Conservation (phyloP, 2,329 filamentous ascomycete species). For the Arachnomyces sp. region DNA sequence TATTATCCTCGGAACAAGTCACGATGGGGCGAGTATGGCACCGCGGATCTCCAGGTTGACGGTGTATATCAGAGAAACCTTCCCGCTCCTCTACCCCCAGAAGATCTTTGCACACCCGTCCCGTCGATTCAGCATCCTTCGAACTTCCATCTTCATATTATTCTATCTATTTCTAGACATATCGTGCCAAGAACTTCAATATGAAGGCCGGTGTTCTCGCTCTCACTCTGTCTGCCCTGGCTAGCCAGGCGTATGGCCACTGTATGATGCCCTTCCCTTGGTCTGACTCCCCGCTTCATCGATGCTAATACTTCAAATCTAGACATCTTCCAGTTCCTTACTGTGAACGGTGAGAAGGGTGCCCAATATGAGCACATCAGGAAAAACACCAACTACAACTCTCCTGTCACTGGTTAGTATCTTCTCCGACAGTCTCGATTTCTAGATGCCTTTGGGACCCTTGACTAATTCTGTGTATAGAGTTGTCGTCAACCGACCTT, state of each 20-base stretch:
- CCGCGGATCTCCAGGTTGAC: neutral
- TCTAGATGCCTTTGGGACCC: neutral
- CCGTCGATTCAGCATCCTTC: too few relatives aligned
- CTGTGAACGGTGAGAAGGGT: conserved; percentile 18
- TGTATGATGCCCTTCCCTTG: conserved; percentile 2
- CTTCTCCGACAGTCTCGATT: too few relatives aligned
- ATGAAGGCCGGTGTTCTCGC: conserved; percentile 1
- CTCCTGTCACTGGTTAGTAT: conserved; percentile 34
- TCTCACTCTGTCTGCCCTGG: conserved; percentile 1
- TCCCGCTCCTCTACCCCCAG: neutral
- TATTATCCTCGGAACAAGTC: too few relatives aligned
- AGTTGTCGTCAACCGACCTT: conserved; percentile 4
- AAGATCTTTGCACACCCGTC: too few relatives aligned
- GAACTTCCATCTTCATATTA: too few relatives aligned
- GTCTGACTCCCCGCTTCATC: neutral
- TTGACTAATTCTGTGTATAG: neutral
- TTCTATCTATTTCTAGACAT: neutral
- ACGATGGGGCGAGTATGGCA: too few relatives aligned
- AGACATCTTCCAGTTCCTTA: conserved; percentile 25
- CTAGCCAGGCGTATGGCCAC: conserved; percentile 1
- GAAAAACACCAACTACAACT: conserved; percentile 43
- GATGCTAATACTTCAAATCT: neutral
- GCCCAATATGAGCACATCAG: conserved; percentile 31
- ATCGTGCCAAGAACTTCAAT: neutral
- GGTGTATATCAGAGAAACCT: conserved; percentile 2